Conservation (phyloP, 345 rosid species). For the Pseudoturritis turrita region DNA sequence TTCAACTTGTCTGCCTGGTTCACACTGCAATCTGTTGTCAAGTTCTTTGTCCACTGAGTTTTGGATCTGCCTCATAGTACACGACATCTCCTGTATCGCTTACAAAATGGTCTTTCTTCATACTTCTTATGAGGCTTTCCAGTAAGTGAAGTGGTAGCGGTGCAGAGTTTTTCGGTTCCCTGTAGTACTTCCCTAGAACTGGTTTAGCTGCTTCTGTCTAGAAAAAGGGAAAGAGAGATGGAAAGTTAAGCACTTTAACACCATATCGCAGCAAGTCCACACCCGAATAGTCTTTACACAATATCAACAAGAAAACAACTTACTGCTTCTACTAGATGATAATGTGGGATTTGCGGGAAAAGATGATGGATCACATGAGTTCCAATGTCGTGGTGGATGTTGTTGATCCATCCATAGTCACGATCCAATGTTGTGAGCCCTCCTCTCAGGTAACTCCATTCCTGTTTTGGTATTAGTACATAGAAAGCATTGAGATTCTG, state of each 20-base stretch:
- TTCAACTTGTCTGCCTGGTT: not conserved
- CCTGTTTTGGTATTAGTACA: slow-evolving; percentile 33
- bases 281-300: not conserved
- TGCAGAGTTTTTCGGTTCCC: slow-evolving; percentile 61
- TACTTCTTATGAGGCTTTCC: slow-evolving; percentile 46
- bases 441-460: slow-evolving; percentile 94
- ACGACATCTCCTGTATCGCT: slow-evolving; percentile 68
- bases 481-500: not conserved
- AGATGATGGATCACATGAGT: slow-evolving; percentile 94
- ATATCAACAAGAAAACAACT: slow-evolving; percentile 58
- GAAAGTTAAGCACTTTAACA: not conserved
- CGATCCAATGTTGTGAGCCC: slow-evolving; percentile 88
- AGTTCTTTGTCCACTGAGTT: slow-evolving; percentile 27
- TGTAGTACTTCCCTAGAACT: slow-evolving; percentile 65
- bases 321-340: slow-evolving; percentile 85
- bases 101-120: slow-evolving; percentile 67
- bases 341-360: slow-evolving; percentile 97
- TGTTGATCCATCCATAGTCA: slow-evolving; percentile 80
- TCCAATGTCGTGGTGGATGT: slow-evolving; percentile 94
- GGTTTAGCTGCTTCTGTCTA: slow-evolving; percentile 81
- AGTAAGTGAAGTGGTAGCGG: slow-evolving; percentile 62
- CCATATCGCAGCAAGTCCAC: not conserved
- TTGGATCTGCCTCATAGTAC: slow-evolving; percentile 53
- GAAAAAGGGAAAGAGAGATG: not conserved
- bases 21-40: slow-evolving; percentile 3